Evolutionary conservation across 176 grass and related monocot genomes (phyloP).

Genomic region (Zoysia japonica): DNA sequence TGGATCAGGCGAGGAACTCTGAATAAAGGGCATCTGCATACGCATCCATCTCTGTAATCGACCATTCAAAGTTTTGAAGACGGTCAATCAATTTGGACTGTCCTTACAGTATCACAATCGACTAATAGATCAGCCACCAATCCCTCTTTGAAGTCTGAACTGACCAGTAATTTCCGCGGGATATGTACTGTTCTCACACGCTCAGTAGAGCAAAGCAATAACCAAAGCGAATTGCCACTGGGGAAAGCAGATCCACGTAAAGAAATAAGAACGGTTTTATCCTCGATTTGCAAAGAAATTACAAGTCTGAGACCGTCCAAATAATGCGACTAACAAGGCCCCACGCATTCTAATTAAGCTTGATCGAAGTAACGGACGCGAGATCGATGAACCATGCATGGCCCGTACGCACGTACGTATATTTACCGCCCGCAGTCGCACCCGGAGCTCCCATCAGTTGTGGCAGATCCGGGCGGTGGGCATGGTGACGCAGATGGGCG

Average conservation of each 20-base stretch:
- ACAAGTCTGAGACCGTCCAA: conserved; percentile 36
- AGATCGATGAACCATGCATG: background rate
- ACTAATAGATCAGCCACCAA: too few relatives aligned
- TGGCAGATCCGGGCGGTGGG: conserved; percentile 70
- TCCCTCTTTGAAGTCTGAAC: too few relatives aligned
- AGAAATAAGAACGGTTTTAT: conserved; percentile 23
- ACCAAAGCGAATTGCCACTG: background rate
- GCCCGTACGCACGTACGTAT: conserved; percentile 16
- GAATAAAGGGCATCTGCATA: too few relatives aligned
- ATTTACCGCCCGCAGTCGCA: conserved; percentile 8
- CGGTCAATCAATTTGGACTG: too few relatives aligned
- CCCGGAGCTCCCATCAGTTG: conserved; percentile 33
- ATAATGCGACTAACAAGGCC: conserved; percentile 4
- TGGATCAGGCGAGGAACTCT: too few relatives aligned
- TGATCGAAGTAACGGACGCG: conserved; percentile 6
- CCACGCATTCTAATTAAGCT: conserved; percentile 19
- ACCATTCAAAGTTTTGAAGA: too few relatives aligned
- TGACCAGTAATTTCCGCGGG: too few relatives aligned
- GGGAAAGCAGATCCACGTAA: background rate
- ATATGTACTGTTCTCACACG: too few relatives aligned
- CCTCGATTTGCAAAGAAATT: conserved; percentile 39
- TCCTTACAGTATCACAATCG: too few relatives aligned
- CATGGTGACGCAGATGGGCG: conserved; percentile 74
- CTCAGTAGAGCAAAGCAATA: background rate
- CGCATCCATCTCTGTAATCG: too few relatives aligned